Evolutionary conservation across 1,139 yeast genomes (phyloP), one percentile per base, ranked within the genome.

Genomic region (Suhomyces ambrosiae): DNA sequence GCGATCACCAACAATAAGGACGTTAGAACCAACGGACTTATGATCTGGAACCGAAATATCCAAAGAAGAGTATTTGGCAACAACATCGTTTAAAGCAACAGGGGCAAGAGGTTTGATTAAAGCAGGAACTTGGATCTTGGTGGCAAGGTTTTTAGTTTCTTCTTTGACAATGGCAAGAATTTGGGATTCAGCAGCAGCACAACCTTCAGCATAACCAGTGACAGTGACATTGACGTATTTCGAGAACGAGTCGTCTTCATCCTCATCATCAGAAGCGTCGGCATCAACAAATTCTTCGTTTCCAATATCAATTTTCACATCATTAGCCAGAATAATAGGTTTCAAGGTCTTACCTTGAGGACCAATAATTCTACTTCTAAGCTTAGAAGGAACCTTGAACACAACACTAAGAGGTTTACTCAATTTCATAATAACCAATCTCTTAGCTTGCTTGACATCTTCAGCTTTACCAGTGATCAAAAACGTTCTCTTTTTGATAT

Each of bases 171-270:
- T 85, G 21, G 78, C 79, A 56, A 80, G 54, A 48, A 92, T 88
- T 54, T 74, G 80, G 32, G 68, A 63, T 53, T 82, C 84, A 18
- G 97, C 96, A 38, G 76, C 73, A 48, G 75, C 77, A 48, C 86
- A 85, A 41, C 96, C 90, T 58, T 86, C 95, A 42, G 79, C 76
- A 56, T 89, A 96, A 65, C 98, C 98, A 45, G 79, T 85, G 45
- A 92, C 71, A 22, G 80, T 67, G 39, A 92, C 81, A 28, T 71
- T 69, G 29, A 85, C 74, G 23, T 76, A 61, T 37, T 71, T 77
- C 30, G 85, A 80, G 48, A 71, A 76, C 38, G 72, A 48, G 46
- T 76, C 81, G 45, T 74, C 80, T 12, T 55, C 61, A 32, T 57
- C 62, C 9, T 34, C 52, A 10, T 38, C 54, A 9, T 37, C 48